Conservation (phyloP, 345 rosid species). For the Cardamine resedifolia region DNA sequence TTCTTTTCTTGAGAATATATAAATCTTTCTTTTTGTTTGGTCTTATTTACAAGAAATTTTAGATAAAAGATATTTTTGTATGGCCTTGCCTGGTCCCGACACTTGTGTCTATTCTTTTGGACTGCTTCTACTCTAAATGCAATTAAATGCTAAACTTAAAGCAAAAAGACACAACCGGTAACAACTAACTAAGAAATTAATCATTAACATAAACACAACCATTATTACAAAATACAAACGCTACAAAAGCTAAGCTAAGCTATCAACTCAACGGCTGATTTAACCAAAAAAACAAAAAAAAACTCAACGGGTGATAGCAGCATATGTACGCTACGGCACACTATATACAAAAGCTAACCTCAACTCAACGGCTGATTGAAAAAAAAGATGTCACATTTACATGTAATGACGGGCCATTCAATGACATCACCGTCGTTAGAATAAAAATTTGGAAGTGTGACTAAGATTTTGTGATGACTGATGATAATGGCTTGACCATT, state of each 20-base stretch:
- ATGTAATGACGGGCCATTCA: slow-evolving; percentile 5
- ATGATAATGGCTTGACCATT: slow-evolving; percentile 24
- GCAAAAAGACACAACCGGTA: background rate
- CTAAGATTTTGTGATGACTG: slow-evolving; percentile 8
- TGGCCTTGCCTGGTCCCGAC: background rate
- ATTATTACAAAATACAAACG: background rate
- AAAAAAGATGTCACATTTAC: background rate
- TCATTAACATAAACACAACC: background rate
- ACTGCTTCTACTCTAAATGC: background rate
- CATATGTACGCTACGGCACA: background rate
- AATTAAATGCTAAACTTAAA: background rate
- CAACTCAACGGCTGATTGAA: background rate
- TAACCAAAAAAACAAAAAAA: too few relatives aligned
- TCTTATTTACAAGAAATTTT: background rate
- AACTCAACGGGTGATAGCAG: too few relatives aligned
- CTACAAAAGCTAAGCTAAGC: too few relatives aligned
- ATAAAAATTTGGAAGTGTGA: background rate
- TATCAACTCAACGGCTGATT: background rate
- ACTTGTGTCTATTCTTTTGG: background rate
- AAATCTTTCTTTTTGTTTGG: background rate
- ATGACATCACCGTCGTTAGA: background rate
- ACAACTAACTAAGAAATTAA: background rate
- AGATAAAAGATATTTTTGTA: background rate
- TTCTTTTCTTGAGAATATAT: background rate
- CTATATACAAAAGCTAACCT: background rate